Evolutionary conservation across 768 basidiomycete genomes (phyloP).

Genomic region (Mycena alexandri): DNA sequence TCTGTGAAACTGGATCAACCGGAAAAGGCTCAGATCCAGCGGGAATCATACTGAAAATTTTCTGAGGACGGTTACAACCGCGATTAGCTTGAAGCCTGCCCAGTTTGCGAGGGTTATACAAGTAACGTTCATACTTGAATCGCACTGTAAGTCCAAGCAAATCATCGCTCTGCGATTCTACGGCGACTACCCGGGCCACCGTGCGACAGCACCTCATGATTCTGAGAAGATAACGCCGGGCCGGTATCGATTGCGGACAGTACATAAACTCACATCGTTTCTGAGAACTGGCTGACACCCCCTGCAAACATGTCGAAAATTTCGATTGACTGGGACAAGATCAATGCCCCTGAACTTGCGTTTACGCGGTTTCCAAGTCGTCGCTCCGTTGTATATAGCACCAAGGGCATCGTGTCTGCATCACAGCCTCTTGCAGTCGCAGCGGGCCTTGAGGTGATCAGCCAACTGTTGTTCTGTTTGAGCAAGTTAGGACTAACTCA

Average conservation of each 20-base stretch:
- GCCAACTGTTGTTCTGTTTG: too few relatives aligned
- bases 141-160: too few relatives aligned
- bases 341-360: constrained; percentile 74
- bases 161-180: too few relatives aligned
- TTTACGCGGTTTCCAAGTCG: constrained; percentile 85
- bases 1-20: too few relatives aligned
- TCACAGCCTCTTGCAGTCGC: constrained; percentile 93
- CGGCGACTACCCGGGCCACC: too few relatives aligned
- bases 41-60: too few relatives aligned
- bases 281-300: not conserved
- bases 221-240: constrained; percentile 1
- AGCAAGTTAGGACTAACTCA: too few relatives aligned
- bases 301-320: constrained; percentile 49
- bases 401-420: constrained; percentile 88
- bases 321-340: constrained; percentile 65
- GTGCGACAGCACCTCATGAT: not conserved
- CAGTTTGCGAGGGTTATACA: too few relatives aligned
- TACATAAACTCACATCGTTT: not conserved
- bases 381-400: constrained; percentile 89
- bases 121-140: too few relatives aligned
- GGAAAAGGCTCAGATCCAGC: too few relatives aligned
- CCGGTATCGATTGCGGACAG: not conserved
- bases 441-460: constrained; percentile 78
- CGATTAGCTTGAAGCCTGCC: too few relatives aligned
- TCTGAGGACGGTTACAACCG: too few relatives aligned